Evolutionary conservation across 1,284 basidiomycete species (phyloP).

Genomic region (Quambalaria eucalypti): DNA sequence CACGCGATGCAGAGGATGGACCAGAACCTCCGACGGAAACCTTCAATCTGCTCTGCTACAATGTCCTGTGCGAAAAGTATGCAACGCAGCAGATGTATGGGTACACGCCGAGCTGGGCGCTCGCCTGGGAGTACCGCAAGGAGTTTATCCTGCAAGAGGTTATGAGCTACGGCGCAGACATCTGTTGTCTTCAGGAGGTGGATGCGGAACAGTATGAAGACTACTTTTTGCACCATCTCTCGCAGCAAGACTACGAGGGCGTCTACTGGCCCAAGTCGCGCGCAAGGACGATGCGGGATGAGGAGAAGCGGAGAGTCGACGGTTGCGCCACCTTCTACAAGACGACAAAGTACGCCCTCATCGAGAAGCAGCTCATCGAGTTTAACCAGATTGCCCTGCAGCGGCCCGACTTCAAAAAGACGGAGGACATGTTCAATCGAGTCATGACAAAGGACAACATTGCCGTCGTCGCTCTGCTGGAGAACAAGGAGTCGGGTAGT

Average conservation of each 20-base stretch:
- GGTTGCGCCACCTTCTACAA: constrained; percentile 97
- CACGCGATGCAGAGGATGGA: constrained; percentile 39
- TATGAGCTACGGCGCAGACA: constrained; percentile 72
- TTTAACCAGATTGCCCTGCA: constrained; percentile 89
- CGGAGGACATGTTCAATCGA: constrained; percentile 99
- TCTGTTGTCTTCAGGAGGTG: constrained; percentile 84
- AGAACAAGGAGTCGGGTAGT: constrained; percentile 75
- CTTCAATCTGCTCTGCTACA: constrained; percentile 80
- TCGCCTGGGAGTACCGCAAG: constrained; percentile 89
- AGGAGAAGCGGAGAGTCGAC: constrained; percentile 80
- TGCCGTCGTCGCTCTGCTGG: constrained; percentile 76
- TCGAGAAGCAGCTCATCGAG: constrained; percentile 89
- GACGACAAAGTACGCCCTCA: constrained; percentile 70
- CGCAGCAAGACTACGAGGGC: constrained; percentile 76
- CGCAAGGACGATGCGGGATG: constrained; percentile 83
- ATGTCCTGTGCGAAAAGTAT: constrained; percentile 85
- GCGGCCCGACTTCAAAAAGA: constrained; percentile 90
- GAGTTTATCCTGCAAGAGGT: constrained; percentile 82
- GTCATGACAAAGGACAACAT: constrained; percentile 94
- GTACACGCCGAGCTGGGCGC: constrained; percentile 92
- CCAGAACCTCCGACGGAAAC: constrained; percentile 51
- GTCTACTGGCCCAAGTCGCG: constrained; percentile 88
- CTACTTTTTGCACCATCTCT: constrained; percentile 72
- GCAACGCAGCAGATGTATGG: constrained; percentile 87
- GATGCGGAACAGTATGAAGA: constrained; percentile 89